These are phyloP conservation scores for Arthrinium phaeospermum DNA, from an alignment of 2,329 filamentous ascomycete genomes.

Conservation along the genomic window DNA sequence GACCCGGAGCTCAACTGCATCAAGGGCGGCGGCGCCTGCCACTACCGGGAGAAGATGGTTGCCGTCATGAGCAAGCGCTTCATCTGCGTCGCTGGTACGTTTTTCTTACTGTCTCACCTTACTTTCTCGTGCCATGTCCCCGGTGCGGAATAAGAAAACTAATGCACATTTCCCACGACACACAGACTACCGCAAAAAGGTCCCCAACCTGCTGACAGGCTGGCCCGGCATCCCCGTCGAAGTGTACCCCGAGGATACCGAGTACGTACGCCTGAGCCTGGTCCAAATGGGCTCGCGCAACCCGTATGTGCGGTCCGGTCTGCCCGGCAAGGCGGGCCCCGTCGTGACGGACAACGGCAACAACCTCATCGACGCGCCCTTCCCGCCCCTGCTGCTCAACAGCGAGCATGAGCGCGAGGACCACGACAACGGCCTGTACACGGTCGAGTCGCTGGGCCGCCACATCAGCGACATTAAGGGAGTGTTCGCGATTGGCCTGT, in stretches of 20 bases:
- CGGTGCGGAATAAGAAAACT: constrained; percentile 18
- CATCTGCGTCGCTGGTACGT: constrained; percentile 80
- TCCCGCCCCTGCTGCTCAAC: constrained; percentile 70
- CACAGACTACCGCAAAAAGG: constrained; percentile 87
- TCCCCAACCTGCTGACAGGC: constrained; percentile 71
- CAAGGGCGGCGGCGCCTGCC: constrained; percentile 95
- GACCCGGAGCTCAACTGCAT: constrained; percentile 95
- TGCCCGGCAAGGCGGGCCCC: constrained; percentile 80
- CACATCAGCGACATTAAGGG: constrained; percentile 83
- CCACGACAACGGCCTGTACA: constrained; percentile 74
- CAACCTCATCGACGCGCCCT: constrained; percentile 92
- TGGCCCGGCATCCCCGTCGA: constrained; percentile 93
- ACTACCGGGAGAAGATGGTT: constrained; percentile 97
- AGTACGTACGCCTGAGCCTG: constrained; percentile 76
- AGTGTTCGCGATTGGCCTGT: constrained; percentile 90
- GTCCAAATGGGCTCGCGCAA: constrained; percentile 72
- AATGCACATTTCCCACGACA: neutral
- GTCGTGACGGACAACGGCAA: constrained; percentile 83
- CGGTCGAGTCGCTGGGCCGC: constrained; percentile 75
- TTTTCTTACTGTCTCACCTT: neutral
- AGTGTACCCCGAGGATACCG: constrained; percentile 83
- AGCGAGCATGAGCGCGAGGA: constrained; percentile 51
- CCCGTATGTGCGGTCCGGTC: constrained; percentile 74
- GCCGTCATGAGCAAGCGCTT: constrained; percentile 84
- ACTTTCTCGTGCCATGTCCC: neutral